phyloP scores from a whole-genome alignment of 2,329 filamentous ascomycete species.

The Cladosporium velox region DNA sequence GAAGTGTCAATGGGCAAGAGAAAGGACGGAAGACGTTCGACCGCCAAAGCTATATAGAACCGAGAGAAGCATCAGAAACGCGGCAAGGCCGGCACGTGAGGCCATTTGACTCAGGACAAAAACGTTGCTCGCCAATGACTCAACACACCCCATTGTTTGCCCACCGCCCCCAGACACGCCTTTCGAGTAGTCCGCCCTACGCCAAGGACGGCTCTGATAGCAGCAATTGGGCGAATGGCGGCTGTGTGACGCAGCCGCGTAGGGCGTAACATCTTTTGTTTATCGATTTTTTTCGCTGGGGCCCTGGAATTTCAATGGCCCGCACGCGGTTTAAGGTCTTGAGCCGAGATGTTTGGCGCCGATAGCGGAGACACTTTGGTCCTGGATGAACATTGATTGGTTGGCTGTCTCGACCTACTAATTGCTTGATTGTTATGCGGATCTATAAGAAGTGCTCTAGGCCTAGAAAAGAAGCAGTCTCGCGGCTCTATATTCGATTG shows the following conservation, averaged over 20 bases:
- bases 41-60: background rate
- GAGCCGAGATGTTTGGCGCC: background rate
- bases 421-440: background rate
- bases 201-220: background rate
- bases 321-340: slow-evolving; percentile 5
- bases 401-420: background rate
- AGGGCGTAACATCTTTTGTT: slow-evolving; percentile 7
- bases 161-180: background rate
- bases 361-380: background rate
- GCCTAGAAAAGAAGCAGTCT: background rate
- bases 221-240: slow-evolving; percentile 9
- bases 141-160: slow-evolving; percentile 5
- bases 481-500: background rate
- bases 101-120: background rate
- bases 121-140: slow-evolving; percentile 1
- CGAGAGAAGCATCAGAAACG: background rate
- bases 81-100: slow-evolving; percentile 10
- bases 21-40: background rate
- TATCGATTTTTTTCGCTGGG: background rate
- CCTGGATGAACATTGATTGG: background rate
- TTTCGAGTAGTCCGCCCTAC: background rate
- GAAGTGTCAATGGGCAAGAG: slow-evolving; percentile 2
- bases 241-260: slow-evolving; percentile 8
- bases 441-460: background rate
- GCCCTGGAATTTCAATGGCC: slow-evolving; percentile 8